These are phyloP conservation scores for Penicillium vulpinum DNA, from an alignment of 2,329 filamentous ascomycete species.

Conservation along the genomic window DNA sequence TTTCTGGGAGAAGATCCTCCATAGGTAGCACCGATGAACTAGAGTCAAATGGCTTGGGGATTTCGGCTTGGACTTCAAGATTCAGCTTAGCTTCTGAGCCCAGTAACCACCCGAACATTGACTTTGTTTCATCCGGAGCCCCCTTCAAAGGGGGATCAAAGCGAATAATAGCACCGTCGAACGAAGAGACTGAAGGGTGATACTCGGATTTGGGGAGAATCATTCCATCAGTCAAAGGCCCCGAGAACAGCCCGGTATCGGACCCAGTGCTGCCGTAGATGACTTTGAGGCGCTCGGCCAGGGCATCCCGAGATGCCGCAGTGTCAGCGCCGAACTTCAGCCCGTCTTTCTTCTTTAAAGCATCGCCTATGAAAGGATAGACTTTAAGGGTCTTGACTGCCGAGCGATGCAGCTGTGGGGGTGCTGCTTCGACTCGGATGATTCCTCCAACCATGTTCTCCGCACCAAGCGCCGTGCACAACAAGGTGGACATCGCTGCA, in stretches of 20 bases:
- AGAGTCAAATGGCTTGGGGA: constrained; percentile 62
- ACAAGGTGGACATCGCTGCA: constrained; percentile 71
- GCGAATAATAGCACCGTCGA: constrained; percentile 80
- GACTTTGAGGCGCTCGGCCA: constrained; percentile 67
- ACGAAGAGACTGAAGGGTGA: constrained; percentile 59
- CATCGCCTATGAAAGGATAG: constrained; percentile 69
- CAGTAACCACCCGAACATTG: constrained; percentile 64
- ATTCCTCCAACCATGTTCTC: constrained; percentile 79
- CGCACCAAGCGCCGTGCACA: constrained; percentile 73
- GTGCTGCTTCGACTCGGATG: constrained; percentile 81
- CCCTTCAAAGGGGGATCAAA: constrained; percentile 63
- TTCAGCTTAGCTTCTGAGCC: constrained; percentile 72
- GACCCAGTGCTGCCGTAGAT: constrained; percentile 64
- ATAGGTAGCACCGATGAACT: constrained; percentile 42
- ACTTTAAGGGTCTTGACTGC: constrained; percentile 71
- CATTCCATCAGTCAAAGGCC: constrained; percentile 86
- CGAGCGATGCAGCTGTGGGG: constrained; percentile 66
- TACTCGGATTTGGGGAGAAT: constrained; percentile 65
- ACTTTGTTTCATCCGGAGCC: constrained; percentile 33
- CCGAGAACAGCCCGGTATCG: constrained; percentile 68
- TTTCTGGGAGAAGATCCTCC: constrained; percentile 57
- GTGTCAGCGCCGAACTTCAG: constrained; percentile 87
- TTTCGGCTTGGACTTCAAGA: constrained; percentile 74
- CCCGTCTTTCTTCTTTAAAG: constrained; percentile 60
- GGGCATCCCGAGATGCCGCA: constrained; percentile 75